Percentiles rank a stretch among this genome's conserved stretches.
Conservation (phyloP, 1,139 yeast species). For the Wickerhamomyces sp. region DNA sequence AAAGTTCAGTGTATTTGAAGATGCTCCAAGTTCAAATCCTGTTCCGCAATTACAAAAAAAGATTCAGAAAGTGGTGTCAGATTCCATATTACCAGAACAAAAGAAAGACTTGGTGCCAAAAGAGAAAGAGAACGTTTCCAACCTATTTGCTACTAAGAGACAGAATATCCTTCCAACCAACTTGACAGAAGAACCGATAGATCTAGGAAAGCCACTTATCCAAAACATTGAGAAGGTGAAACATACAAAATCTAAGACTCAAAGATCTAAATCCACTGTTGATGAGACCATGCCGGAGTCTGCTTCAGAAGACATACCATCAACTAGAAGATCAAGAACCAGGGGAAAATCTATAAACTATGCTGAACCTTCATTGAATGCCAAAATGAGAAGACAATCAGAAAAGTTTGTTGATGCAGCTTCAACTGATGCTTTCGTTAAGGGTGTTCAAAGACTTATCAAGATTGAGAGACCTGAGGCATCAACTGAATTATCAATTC, state of each 20-base stretch:
- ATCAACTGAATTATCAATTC: not conserved
- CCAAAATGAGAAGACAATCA: constrained; percentile 67
- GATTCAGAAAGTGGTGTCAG: constrained; percentile 17
- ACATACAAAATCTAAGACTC: constrained; percentile 25
- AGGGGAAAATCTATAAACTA: constrained; percentile 57
- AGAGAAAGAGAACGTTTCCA: constrained; percentile 5
- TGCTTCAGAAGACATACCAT: constrained; percentile 13
- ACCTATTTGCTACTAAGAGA: constrained; percentile 2
- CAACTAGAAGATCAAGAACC: constrained; percentile 33
- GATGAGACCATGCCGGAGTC: constrained; percentile 35
- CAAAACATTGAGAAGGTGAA: constrained; percentile 18
- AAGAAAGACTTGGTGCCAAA: too few species aligned
- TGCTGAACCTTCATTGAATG: constrained; percentile 60
- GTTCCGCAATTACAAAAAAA: constrained; percentile 13
- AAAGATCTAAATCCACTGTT: constrained; percentile 24
- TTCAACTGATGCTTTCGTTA: constrained; percentile 10
- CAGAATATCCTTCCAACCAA: not conserved
- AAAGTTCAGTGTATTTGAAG: constrained; percentile 19
- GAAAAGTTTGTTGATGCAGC: constrained; percentile 55
- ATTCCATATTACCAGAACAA: constrained; percentile 10
- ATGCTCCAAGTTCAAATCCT: constrained; percentile 13
- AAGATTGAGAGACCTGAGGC: constrained; percentile 3
- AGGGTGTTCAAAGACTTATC: not conserved
- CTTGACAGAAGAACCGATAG: constrained; percentile 12
- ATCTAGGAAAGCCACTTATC: constrained; percentile 16